Conservation (phyloP, 495 filamentous ascomycete species). For the Elaphomyces granulatus region DNA sequence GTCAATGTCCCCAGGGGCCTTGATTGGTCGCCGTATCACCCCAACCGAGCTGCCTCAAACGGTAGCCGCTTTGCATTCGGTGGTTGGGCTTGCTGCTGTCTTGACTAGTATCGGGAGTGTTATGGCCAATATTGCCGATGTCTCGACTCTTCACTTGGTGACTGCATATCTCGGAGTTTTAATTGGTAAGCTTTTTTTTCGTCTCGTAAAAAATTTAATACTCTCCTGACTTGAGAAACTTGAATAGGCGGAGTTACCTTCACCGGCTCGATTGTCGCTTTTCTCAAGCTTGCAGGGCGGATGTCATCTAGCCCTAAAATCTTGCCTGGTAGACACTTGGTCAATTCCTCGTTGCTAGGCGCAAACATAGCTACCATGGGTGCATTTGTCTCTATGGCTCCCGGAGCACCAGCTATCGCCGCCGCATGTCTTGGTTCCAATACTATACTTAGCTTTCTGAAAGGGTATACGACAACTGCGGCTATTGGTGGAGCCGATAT, state of each 20-base stretch:
- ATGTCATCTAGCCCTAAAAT: slow-evolving; percentile 61
- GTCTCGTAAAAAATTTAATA: too few species aligned
- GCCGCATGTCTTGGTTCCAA: slow-evolving; percentile 58
- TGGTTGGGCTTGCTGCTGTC: slow-evolving; percentile 69
- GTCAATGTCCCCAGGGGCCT: slow-evolving; percentile 30
- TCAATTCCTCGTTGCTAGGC: slow-evolving; percentile 56
- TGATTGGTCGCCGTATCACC: slow-evolving; percentile 71
- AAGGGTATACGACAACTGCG: slow-evolving; percentile 68
- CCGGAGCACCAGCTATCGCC: slow-evolving; percentile 56
- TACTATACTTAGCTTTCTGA: slow-evolving; percentile 59
- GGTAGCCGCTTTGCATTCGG: slow-evolving; percentile 66
- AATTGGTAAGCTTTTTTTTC: slow-evolving; percentile 34
- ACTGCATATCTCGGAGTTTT: slow-evolving; percentile 68
- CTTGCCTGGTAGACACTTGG: slow-evolving; percentile 50
- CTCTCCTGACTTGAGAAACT: too few species aligned
- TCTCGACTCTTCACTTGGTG: slow-evolving; percentile 60
- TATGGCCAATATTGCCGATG: slow-evolving; percentile 47
- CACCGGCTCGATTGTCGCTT: slow-evolving; percentile 69
- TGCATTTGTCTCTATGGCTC: slow-evolving; percentile 60
- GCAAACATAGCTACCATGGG: slow-evolving; percentile 66
- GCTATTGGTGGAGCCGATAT: slow-evolving; percentile 79
- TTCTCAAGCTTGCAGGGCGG: slow-evolving; percentile 60
- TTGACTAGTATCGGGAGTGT: slow-evolving; percentile 72
- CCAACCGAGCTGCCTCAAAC: slow-evolving; percentile 71
- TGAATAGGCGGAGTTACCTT: slow-evolving; percentile 55